phyloP scores from a whole-genome alignment of 2,329 filamentous ascomycete species.

The Penicillium sp. region DNA sequence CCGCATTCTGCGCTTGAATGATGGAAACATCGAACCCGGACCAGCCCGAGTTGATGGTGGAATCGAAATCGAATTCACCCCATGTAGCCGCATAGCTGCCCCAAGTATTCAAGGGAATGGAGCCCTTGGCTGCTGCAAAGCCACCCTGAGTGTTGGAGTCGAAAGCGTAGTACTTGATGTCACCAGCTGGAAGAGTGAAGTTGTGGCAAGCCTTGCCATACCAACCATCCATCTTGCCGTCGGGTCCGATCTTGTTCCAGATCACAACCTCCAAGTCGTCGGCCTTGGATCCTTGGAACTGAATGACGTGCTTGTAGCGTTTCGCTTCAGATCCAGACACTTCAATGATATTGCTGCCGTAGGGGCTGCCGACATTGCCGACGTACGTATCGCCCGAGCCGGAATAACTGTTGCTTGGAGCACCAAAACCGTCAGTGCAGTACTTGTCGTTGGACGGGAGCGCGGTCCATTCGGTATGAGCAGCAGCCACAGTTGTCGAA shows the following conservation, averaged over 20 bases:
- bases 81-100: constrained; percentile 30
- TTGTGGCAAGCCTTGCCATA: constrained; percentile 29
- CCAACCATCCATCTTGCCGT: constrained; percentile 32
- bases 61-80: constrained; percentile 33
- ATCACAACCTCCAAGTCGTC: constrained; percentile 34
- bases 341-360: constrained; percentile 38
- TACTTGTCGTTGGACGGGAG: constrained; percentile 18
- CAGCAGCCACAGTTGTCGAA: constrained; percentile 5
- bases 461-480: constrained; percentile 16
- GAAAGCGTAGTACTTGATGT: constrained; percentile 35
- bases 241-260: constrained; percentile 37
- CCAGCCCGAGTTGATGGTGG: constrained; percentile 24
- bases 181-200: constrained; percentile 28
- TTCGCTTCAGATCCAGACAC: constrained; percentile 26
- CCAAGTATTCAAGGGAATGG: constrained; percentile 21
- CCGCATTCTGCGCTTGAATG: constrained; percentile 30
- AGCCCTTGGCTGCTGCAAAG: constrained; percentile 25
- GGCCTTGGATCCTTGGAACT: constrained; percentile 28
- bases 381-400: constrained; percentile 26
- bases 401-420: constrained; percentile 16
- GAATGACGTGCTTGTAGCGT: constrained; percentile 34
- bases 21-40: constrained; percentile 33
- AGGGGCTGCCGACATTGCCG: constrained; percentile 36
- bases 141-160: constrained; percentile 33
- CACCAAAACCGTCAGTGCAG: constrained; percentile 32